phyloP scores from a whole-genome alignment of 1,284 basidiomycete species.

The Cystobasidium sp. region DNA sequence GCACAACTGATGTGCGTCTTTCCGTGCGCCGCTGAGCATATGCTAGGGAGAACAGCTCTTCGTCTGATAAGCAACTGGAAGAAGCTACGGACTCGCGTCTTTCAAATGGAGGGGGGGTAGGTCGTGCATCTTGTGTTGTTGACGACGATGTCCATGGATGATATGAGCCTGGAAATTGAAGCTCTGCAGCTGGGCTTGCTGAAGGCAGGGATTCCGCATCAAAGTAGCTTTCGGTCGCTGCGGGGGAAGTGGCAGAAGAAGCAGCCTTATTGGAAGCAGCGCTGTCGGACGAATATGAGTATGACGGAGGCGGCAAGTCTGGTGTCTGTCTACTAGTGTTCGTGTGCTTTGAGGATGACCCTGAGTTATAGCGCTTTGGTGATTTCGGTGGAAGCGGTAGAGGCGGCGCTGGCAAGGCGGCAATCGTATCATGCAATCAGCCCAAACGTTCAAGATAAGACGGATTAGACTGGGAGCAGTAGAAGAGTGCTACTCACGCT shows the following conservation, averaged over 20 bases:
- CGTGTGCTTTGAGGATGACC: background rate
- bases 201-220: constrained; percentile 8
- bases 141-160: background rate
- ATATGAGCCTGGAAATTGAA: background rate
- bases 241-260: background rate
- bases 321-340: background rate
- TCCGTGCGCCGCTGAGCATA: background rate
- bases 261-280: background rate
- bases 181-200: background rate
- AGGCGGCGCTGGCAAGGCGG: background rate
- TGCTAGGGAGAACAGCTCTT: constrained; percentile 1
- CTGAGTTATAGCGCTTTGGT: constrained; percentile 11
- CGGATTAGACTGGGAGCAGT: background rate
- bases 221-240: constrained; percentile 6
- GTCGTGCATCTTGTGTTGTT: background rate
- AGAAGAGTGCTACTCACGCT: background rate
- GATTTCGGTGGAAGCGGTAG: constrained; percentile 29
- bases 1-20: constrained; percentile 10
- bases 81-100: background rate
- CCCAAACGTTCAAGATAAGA: background rate
- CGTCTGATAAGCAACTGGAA: background rate
- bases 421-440: background rate
- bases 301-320: background rate
- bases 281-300: background rate
- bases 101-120: background rate